phyloP scores from a whole-genome alignment of 2,329 filamentous ascomycete species.

The Microascus cirrosus region DNA sequence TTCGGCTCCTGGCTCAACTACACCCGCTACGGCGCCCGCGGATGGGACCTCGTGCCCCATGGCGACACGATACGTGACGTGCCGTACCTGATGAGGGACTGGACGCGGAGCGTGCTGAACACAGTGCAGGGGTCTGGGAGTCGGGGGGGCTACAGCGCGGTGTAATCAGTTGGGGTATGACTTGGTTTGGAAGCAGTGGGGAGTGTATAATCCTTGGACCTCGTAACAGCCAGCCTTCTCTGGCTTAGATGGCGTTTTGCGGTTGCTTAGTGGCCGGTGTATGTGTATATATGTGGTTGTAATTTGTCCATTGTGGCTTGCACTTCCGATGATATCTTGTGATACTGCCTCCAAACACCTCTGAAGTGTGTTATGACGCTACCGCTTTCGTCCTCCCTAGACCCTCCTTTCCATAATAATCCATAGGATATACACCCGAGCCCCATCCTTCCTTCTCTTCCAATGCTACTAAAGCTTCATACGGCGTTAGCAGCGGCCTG shows the following conservation, averaged over 20 bases:
- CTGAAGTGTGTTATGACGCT: neutral
- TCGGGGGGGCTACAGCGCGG: constrained; percentile 88
- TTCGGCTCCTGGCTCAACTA: constrained; percentile 99
- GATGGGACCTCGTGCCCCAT: constrained; percentile 91
- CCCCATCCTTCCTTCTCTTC: constrained; percentile 69
- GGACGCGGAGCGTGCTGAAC: constrained; percentile 65
- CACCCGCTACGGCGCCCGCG: constrained; percentile 87
- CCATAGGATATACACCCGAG: constrained; percentile 81
- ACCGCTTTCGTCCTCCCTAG: constrained; percentile 61
- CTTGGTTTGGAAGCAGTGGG: neutral
- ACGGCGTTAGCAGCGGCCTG: constrained; percentile 78
- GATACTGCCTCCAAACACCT: neutral
- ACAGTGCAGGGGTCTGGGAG: constrained; percentile 75
- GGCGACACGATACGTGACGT: constrained; percentile 85
- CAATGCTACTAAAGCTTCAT: constrained; percentile 87
- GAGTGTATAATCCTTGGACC: neutral
- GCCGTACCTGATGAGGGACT: constrained; percentile 87
- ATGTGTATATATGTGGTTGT: neutral
- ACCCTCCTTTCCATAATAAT: constrained; percentile 91
- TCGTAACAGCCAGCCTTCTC: no score
- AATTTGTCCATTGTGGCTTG: neutral
- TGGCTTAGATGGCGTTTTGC: neutral
- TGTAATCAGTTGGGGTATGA: constrained; percentile 36
- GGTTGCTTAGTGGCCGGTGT: neutral
- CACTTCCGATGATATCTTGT: neutral